Base-by-base conservation (phyloP, 2,329 filamentous ascomycete genomes). In the Rhytidhysteron rufulum region DNA sequence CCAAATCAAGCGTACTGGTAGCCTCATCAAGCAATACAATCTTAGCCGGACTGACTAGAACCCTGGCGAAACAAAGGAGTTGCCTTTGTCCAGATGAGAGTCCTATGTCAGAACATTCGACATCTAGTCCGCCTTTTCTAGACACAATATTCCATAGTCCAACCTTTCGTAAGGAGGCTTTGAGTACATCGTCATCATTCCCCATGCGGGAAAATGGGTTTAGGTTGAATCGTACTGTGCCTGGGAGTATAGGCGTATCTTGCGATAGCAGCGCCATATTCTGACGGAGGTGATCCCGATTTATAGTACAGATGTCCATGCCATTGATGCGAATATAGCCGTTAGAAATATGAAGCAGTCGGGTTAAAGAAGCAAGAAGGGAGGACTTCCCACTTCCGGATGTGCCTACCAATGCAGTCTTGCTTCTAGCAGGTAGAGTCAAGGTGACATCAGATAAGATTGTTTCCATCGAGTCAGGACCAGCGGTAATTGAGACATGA, bases 61-160 rank as follows among this genome's bases (percentile, higher is more conserved):
- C 80, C 0, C 79, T 61, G 0, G 74, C 79, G 0, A 85, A 69
- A 43, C 72, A 77, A 44, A 84, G 79, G 0, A 84, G 67, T 49
- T 84, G 80, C 35, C 71, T 73, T 54, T 83, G 79, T 0, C 81
- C 81, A 15, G 44, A 37, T 8, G 25, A 17, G 17, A 53, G 34
- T 16, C 36, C n/a, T 6, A 20, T 19, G 2, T 33, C 10, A 18
- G 37, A 36, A 19, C 45, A 37, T 16, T 47, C 25, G 11, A 34
- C 38, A 17, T 45, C 39, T 15, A 51, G 37, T 17, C 43, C 41
- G 34, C 50, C 38, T 34, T 27, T 41, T 0, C 47, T 31, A 4
- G 61, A 47, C 18, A 75, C 51, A 1, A 49, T 43, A 0, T 50
- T 35, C 56, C 62, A 66, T 1, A 77, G 51, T 5, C 68, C 58